Conservation (phyloP, 768 basidiomycete genomes). For the Boletus pseudo-olivaceus region DNA sequence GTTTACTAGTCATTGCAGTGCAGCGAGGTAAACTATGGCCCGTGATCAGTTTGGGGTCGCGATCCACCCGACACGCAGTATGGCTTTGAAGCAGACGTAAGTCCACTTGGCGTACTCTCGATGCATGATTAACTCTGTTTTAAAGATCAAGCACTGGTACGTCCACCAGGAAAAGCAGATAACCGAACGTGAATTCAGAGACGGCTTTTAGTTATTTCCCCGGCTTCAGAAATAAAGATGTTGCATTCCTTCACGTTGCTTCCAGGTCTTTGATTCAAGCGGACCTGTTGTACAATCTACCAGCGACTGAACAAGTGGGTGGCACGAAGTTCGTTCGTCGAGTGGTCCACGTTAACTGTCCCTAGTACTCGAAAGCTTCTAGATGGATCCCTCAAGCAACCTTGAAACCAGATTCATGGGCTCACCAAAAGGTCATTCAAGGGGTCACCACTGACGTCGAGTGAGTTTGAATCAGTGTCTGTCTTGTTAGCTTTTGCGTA, state of each 20-base stretch:
- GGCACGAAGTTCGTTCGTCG: background rate
- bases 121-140: background rate
- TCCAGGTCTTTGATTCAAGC: conserved; percentile 76
- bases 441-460: conserved; percentile 21
- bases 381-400: conserved; percentile 29
- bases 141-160: conserved; percentile 52
- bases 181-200: background rate
- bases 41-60: conserved; percentile 50
- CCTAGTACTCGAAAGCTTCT: conserved; percentile 38
- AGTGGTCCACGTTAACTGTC: background rate
- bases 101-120: background rate
- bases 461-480: conserved; percentile 18
- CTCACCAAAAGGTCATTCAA: conserved; percentile 25
- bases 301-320: conserved; percentile 67
- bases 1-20: background rate
- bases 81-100: conserved; percentile 73
- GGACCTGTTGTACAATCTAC: conserved; percentile 82
- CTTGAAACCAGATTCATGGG: conserved; percentile 30
- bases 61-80: conserved; percentile 63
- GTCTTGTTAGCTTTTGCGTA: background rate
- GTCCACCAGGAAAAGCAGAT: background rate
- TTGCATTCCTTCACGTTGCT: conserved; percentile 73
- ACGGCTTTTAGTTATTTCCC: conserved; percentile 54
- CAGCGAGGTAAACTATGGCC: background rate
- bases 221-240: conserved; percentile 72